phyloP scores from a whole-genome alignment of 129 eudicot genomes.

The Chrysanthemum lavandulifolium region DNA sequence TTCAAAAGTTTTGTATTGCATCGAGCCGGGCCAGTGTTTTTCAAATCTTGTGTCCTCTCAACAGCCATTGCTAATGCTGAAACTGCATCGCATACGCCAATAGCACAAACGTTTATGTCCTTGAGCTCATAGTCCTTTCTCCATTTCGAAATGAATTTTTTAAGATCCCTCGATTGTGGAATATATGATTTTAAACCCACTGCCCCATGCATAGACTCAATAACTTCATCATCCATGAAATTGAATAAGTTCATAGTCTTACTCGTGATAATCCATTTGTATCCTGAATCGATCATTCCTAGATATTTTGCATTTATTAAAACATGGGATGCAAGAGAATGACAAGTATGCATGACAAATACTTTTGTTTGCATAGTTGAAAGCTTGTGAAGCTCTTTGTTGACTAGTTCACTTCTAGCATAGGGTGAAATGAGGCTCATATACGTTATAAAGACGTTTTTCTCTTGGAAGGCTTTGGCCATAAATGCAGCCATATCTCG shows the following conservation, averaged over 20 bases:
- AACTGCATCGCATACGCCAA: constrained; percentile 58
- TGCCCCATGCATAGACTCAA: constrained; percentile 46
- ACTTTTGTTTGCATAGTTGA: constrained; percentile 22
- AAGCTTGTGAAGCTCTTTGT: constrained; percentile 32
- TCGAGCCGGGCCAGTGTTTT: neutral
- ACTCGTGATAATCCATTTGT: constrained; percentile 53
- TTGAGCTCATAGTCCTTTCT: constrained; percentile 19
- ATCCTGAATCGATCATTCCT: constrained; percentile 51
- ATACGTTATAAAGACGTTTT: constrained; percentile 18
- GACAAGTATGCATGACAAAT: constrained; percentile 37
- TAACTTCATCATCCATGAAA: constrained; percentile 13
- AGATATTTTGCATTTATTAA: constrained; percentile 26
- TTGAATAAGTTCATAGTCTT: constrained; percentile 24
- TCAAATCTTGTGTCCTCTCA: constrained; percentile 16
- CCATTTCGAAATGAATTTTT: constrained; percentile 32
- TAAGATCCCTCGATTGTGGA: constrained; percentile 32
- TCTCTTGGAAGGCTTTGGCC: constrained; percentile 21
- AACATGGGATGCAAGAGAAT: constrained; percentile 35
- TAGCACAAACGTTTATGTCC: constrained; percentile 28
- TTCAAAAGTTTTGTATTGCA: constrained; percentile 23
- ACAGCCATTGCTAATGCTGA: constrained; percentile 48
- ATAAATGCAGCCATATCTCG: constrained; percentile 25
- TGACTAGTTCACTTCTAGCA: constrained; percentile 26
- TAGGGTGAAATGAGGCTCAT: constrained; percentile 31
- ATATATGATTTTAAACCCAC: constrained; percentile 46